Conservation (phyloP, 805 yeast genomes). For the Candida golubevii region DNA sequence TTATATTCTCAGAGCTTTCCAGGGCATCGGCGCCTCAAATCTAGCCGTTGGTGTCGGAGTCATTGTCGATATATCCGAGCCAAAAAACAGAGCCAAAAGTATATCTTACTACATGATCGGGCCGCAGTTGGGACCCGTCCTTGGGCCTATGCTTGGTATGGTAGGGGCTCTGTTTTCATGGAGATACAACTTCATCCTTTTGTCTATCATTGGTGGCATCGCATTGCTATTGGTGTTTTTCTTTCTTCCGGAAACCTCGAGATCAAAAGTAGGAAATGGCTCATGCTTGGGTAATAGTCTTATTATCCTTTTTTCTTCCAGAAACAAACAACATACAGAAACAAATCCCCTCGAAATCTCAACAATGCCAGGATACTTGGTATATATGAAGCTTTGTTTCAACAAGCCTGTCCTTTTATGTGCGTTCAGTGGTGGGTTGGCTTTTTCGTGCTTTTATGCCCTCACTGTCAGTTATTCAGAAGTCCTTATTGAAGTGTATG, state of each 20-base stretch:
- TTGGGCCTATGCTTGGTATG: constrained; percentile 33
- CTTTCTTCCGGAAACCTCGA: constrained; percentile 37
- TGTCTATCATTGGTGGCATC: constrained; percentile 25
- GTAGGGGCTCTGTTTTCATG: constrained; percentile 26
- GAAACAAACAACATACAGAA: neutral
- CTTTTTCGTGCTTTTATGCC: constrained; percentile 54
- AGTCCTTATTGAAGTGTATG: constrained; percentile 34
- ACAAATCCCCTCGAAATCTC: constrained; percentile 33
- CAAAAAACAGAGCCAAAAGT: constrained; percentile 27
- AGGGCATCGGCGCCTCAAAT: constrained; percentile 36
- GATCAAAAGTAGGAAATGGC: constrained; percentile 37
- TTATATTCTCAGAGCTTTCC: constrained; percentile 29
- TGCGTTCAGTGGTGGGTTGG: constrained; percentile 44
- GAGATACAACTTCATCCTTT: constrained; percentile 34
- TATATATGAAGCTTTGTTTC: constrained; percentile 33
- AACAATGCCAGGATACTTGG: constrained; percentile 22
- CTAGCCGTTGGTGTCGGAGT: constrained; percentile 36
- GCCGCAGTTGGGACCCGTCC: constrained; percentile 36
- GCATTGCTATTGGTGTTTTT: constrained; percentile 23
- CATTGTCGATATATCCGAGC: constrained; percentile 30
- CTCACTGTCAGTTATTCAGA: constrained; percentile 48
- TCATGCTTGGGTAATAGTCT: constrained; percentile 15
- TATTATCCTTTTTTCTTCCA: constrained; percentile 18
- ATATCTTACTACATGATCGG: constrained; percentile 37
- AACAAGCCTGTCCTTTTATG: constrained; percentile 44